Conservation (phyloP, 2,329 filamentous ascomycete genomes). For the Phaeosphaeriaceae sp. region DNA sequence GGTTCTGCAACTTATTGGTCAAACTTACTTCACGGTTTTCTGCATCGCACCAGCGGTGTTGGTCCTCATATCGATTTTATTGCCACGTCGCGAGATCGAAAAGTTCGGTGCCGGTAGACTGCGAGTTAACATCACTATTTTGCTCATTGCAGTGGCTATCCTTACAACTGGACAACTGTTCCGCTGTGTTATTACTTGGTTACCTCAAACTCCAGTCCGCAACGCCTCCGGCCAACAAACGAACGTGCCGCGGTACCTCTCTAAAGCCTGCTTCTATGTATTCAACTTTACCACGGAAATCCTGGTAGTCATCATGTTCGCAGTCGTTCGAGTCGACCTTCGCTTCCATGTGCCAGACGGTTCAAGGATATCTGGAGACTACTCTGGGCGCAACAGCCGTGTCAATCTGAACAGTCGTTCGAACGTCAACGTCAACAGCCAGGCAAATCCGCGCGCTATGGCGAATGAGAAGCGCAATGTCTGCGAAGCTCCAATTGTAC, state of each 20-base stretch:
- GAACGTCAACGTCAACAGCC: slow-evolving; percentile 10
- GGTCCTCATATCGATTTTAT: slow-evolving; percentile 55
- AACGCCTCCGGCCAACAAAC: slow-evolving; percentile 49
- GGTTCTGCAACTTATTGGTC: slow-evolving; percentile 69
- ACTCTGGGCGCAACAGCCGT: slow-evolving; percentile 26
- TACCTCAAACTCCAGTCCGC: slow-evolving; percentile 55
- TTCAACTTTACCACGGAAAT: slow-evolving; percentile 82
- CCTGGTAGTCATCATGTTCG: slow-evolving; percentile 71
- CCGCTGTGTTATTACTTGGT: slow-evolving; percentile 67
- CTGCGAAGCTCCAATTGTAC: slow-evolving; percentile 8
- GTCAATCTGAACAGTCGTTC: slow-evolving; percentile 27
- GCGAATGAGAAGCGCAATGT: slow-evolving; percentile 32
- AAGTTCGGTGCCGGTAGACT: slow-evolving; percentile 75
- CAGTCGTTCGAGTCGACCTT: slow-evolving; percentile 72
- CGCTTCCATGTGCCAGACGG: slow-evolving; percentile 80
- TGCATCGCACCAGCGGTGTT: slow-evolving; percentile 72
- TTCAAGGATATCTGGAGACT: slow-evolving; percentile 56
- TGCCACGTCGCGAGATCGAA: slow-evolving; percentile 53
- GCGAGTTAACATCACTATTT: slow-evolving; percentile 70
- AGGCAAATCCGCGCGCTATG: slow-evolving; percentile 23
- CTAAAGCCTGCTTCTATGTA: slow-evolving; percentile 76
- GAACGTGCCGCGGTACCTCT: slow-evolving; percentile 69
- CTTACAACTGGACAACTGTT: slow-evolving; percentile 76
- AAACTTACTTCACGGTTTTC: slow-evolving; percentile 68
- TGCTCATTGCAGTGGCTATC: slow-evolving; percentile 63